Evolutionary conservation across 2,329 filamentous ascomycete species (phyloP).

Genomic region (Blastomyces emzantsi): DNA sequence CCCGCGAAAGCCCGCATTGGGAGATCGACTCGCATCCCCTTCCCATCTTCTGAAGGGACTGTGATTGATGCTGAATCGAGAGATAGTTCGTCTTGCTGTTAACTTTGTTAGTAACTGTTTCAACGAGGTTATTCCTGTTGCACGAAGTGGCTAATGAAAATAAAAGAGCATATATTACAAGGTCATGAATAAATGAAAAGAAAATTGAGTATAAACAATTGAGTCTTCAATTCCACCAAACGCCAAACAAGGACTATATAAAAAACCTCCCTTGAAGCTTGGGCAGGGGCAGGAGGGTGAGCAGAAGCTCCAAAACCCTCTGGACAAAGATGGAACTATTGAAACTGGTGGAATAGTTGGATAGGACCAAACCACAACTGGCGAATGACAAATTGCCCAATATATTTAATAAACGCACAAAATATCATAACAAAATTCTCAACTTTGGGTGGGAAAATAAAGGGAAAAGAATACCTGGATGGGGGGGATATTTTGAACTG

Average conservation of each 20-base stretch:
- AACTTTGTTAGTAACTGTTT: conserved; percentile 10
- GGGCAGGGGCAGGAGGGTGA: too few species aligned
- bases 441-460: not conserved
- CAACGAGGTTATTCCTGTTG: not conserved
- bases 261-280: too few species aligned
- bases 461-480: not conserved
- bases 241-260: too few species aligned
- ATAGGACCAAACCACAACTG: not conserved
- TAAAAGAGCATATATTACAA: not conserved
- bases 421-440: not conserved
- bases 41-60: conserved; percentile 22
- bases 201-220: not conserved
- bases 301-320: too few species aligned
- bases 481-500: not conserved
- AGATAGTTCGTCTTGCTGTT: conserved; percentile 36
- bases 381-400: not conserved
- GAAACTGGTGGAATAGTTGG: not conserved
- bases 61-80: conserved; percentile 40
- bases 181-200: not conserved
- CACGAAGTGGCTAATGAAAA: not conserved
- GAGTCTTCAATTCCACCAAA: too few species aligned
- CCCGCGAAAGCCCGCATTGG: conserved; percentile 46
- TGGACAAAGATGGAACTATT: not conserved
- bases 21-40: conserved; percentile 35
- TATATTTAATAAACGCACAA: not conserved